Conservation (phyloP, 192 early-diverging fungal species). For the Entomortierella beljakovae region DNA sequence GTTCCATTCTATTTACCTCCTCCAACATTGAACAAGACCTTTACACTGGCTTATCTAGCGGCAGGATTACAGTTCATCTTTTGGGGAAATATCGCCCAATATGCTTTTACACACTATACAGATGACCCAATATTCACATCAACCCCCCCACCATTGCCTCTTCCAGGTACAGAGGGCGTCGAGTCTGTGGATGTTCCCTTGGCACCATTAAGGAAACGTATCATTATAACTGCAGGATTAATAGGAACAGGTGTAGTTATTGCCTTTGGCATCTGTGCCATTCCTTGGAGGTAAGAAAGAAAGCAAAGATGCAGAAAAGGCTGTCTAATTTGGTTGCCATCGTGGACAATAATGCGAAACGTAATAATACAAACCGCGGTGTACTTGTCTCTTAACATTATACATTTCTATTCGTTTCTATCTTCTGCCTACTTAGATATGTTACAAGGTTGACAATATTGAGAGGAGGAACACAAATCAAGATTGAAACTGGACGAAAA, state of each 20-base stretch:
- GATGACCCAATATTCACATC: constrained; percentile 46
- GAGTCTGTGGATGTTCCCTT: constrained; percentile 33
- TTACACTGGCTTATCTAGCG: constrained; percentile 46
- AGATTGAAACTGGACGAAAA: constrained; percentile 51
- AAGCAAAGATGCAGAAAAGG: background rate
- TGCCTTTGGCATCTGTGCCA: constrained; percentile 52
- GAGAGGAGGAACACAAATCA: constrained; percentile 39
- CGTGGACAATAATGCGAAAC: background rate
- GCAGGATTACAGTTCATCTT: constrained; percentile 46
- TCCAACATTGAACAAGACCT: constrained; percentile 38
- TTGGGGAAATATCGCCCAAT: constrained; percentile 50
- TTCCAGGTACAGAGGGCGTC: constrained; percentile 44
- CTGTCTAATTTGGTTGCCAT: background rate
- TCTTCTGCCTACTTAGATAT: constrained; percentile 21
- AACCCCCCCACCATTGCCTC: constrained; percentile 29
- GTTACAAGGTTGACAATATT: constrained; percentile 42
- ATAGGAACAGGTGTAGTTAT: constrained; percentile 48
- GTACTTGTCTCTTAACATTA: too few species aligned
- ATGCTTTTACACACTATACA: constrained; percentile 51
- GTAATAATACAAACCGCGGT: too few species aligned
- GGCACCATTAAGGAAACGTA: constrained; percentile 36
- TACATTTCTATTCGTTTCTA: too few species aligned
- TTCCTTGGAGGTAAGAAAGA: constrained; percentile 40
- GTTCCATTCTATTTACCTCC: constrained; percentile 40
- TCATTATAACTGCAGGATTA: constrained; percentile 46